These are phyloP conservation scores for Blattamonas nauphoetae DNA, from an alignment of 78 protist species.

Conservation along the genomic window DNA sequence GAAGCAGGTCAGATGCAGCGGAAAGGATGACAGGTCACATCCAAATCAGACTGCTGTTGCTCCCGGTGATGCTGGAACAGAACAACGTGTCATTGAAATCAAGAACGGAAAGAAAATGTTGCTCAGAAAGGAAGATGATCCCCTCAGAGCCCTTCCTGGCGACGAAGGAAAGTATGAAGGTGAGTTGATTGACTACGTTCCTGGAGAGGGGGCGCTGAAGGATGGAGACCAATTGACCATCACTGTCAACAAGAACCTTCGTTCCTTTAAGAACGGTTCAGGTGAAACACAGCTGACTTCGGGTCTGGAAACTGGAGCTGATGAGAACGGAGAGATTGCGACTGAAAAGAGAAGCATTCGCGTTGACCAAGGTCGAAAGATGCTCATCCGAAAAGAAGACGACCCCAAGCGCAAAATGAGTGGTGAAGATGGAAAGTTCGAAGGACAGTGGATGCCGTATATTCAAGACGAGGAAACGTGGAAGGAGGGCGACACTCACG, in stretches of 20 bases:
- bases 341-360: not conserved
- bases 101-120: not conserved
- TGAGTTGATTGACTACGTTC: not conserved
- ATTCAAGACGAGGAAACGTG: not conserved
- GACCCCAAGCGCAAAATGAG: not conserved
- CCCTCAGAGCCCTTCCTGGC: not conserved
- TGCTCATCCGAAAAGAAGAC: not conserved
- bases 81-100: no score
- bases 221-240: no score
- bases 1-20: no score
- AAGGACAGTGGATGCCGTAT: no score
- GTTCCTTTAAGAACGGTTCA: no score
- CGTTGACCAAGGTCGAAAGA: not conserved
- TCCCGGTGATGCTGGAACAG: no score
- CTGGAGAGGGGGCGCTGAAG: not conserved
- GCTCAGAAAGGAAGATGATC: not conserved
- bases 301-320: no score
- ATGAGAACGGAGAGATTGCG: no score
- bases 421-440: not conserved
- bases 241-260: no score
- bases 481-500: not conserved
- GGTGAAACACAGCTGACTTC: no score
- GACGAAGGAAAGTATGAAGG: not conserved
- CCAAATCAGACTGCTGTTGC: no score
- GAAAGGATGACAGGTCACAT: no score